Percentiles rank a stretch among this genome's conserved stretches.
phyloP scores from a whole-genome alignment of 2,329 filamentous ascomycete genomes.

The Aspergillus calidoustus region DNA sequence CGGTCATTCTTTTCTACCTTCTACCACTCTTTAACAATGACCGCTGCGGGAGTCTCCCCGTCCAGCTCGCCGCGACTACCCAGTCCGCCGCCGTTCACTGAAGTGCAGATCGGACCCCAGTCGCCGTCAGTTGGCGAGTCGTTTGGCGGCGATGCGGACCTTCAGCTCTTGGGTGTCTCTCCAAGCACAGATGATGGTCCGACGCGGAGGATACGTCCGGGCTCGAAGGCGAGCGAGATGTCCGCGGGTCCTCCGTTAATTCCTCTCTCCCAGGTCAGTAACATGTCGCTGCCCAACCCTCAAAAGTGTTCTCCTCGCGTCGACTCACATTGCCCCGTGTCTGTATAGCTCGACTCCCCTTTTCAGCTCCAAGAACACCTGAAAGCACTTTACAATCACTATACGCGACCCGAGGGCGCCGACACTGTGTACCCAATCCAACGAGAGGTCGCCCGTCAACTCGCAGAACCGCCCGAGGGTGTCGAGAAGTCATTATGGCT shows the following conservation, averaged over 20 bases:
- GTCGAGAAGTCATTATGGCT: conserved; percentile 92
- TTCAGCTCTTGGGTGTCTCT: conserved; percentile 56
- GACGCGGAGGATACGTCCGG: conserved; percentile 84
- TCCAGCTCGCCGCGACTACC: conserved; percentile 90
- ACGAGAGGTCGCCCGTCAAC: conserved; percentile 72
- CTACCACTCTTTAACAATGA: conserved; percentile 37
- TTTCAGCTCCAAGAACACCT: conserved; percentile 98
- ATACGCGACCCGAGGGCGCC: conserved; percentile 66
- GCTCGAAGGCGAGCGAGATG: conserved; percentile 92
- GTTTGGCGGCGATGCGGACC: conserved; percentile 62
- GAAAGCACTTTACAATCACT: conserved; percentile 84
- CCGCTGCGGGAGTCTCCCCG: conserved; percentile 51
- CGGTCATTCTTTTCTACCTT: neutral
- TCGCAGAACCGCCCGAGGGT: conserved; percentile 78
- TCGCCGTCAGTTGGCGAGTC: conserved; percentile 70
- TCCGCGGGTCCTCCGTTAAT: conserved; percentile 86
- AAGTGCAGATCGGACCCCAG: conserved; percentile 85
- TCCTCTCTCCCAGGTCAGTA: conserved; percentile 76
- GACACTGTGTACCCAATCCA: conserved; percentile 72
- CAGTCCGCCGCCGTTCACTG: conserved; percentile 90
- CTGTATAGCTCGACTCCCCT: conserved; percentile 81
- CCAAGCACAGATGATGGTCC: conserved; percentile 71
- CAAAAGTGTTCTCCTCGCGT: neutral
- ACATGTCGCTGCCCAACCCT: conserved; percentile 7
- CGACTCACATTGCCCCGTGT: conserved; percentile 13